Evolutionary conservation across 345 rosid species (phyloP), one percentile per base, ranked within the genome.

Genomic region (Odontarrhena argentea): DNA sequence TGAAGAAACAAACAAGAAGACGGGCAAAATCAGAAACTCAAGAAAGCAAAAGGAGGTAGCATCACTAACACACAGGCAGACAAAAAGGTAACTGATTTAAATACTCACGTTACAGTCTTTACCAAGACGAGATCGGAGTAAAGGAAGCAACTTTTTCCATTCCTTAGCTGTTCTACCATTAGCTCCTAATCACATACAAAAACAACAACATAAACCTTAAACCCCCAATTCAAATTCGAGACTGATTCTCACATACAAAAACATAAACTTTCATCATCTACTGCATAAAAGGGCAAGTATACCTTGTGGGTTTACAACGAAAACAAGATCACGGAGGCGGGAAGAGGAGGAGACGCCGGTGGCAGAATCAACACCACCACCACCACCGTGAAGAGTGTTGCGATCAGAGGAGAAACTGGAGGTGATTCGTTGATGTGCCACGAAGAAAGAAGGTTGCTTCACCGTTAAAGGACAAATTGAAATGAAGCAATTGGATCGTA

Each of bases 291-390:
- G 28, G 30, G 9, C 1, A 34, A 66, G 45, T 25, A 6, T 6
- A 91, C 99, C 99, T 80, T 75, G 80, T 12, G 99, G 96, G 65
- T 94, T 94, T 74, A 94, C 96, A 63, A 94, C 71, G 81, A 94
- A 91, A 65, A 94, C 92, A 71, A 94, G 86, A 67, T 94, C 91
- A 60, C 96, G 96, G 60, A 83, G 91, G 77, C 76, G 77, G 71
- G 86, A 34, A 25, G 93, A 75, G 68, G 87, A 68, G 67, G 78
- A 18, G 40, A 34, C 25, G 32, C 28, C 24, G 45, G 41, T 5
- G 37, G 9, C 6, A n/a, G 4, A 1, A 43, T 5, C 15, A 43
- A 3, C 63, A 37, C 44, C 25, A 61, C 28, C 46, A 40, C 24
- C 67, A 4, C 63, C 76, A 38, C 62, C 60, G 62, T 30, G 70